Evolutionary conservation across 192 early-diverging fungal species (phyloP).

Genomic region (Backusella tuberculispora): DNA sequence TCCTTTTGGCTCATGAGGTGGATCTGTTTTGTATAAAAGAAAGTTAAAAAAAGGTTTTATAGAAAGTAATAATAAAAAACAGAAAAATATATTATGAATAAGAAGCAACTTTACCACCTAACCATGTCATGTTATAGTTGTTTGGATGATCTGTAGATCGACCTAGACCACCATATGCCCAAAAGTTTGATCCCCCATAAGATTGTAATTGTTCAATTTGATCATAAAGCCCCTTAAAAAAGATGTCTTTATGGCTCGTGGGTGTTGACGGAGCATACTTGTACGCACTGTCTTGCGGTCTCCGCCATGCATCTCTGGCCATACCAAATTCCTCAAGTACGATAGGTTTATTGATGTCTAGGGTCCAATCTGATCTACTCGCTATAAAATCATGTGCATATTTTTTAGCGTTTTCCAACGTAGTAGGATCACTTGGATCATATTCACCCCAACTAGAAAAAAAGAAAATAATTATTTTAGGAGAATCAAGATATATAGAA

Average conservation of each 20-base stretch:
- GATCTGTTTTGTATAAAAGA: constrained; percentile 20
- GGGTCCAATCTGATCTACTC: constrained; percentile 54
- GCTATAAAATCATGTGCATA: constrained; percentile 48
- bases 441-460: constrained; percentile 62
- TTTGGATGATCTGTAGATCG: constrained; percentile 46
- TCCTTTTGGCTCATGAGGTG: constrained; percentile 45
- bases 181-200: constrained; percentile 59
- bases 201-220: constrained; percentile 37
- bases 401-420: constrained; percentile 43
- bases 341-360: constrained; percentile 49
- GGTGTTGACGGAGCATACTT: constrained; percentile 55
- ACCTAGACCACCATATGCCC: constrained; percentile 64
- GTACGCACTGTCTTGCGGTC: constrained; percentile 15
- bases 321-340: constrained; percentile 65
- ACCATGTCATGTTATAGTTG: constrained; percentile 50
- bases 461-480: constrained; percentile 18
- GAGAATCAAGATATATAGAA: constrained; percentile 3
- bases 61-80: not conserved
- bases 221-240: constrained; percentile 50
- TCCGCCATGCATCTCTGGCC: constrained; percentile 52
- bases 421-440: constrained; percentile 48
- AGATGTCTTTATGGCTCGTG: constrained; percentile 55
- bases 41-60: not conserved
- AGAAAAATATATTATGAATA: not conserved
- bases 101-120: constrained; percentile 29